Evolutionary conservation across 768 basidiomycete species (phyloP).

Genomic region (Nidularia pulvinata): DNA sequence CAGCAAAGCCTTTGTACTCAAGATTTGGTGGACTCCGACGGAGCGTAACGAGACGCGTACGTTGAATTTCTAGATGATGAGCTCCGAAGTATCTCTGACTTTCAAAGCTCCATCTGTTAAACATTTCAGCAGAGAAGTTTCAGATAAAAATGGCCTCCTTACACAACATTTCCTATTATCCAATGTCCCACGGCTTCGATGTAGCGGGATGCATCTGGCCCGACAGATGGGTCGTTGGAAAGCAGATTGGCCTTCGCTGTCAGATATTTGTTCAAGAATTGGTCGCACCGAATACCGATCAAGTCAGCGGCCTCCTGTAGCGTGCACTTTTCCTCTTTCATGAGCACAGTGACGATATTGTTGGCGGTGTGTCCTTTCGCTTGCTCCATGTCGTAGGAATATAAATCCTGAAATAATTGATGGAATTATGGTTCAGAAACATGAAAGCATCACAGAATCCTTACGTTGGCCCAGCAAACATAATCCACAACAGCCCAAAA

Average conservation of each 20-base stretch:
- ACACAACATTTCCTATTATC: background rate
- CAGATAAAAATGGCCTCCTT: background rate
- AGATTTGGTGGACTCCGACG: background rate
- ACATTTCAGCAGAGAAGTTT: background rate
- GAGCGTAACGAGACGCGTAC: background rate
- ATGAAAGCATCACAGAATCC: background rate
- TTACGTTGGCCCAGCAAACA: slow-evolving; percentile 38
- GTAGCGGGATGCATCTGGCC: background rate
- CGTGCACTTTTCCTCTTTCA: slow-evolving; percentile 29
- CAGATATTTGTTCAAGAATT: background rate
- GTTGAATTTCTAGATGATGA: background rate
- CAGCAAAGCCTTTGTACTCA: too few relatives aligned
- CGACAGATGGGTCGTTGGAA: background rate
- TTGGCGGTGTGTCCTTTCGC: slow-evolving; percentile 33
- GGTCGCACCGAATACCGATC: background rate
- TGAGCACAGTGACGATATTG: slow-evolving; percentile 41
- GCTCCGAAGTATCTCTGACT: background rate
- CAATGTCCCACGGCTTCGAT: background rate
- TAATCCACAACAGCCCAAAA: slow-evolving; percentile 39
- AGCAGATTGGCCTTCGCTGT: background rate
- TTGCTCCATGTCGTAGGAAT: slow-evolving; percentile 47
- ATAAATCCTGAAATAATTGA: slow-evolving; percentile 30
- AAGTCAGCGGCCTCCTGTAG: slow-evolving; percentile 26
- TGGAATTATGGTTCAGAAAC: slow-evolving; percentile 5
- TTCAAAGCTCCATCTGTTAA: background rate